These are phyloP conservation scores for Helicocarpus griseus DNA, from an alignment of 2,329 filamentous ascomycete species.

Conservation along the genomic window DNA sequence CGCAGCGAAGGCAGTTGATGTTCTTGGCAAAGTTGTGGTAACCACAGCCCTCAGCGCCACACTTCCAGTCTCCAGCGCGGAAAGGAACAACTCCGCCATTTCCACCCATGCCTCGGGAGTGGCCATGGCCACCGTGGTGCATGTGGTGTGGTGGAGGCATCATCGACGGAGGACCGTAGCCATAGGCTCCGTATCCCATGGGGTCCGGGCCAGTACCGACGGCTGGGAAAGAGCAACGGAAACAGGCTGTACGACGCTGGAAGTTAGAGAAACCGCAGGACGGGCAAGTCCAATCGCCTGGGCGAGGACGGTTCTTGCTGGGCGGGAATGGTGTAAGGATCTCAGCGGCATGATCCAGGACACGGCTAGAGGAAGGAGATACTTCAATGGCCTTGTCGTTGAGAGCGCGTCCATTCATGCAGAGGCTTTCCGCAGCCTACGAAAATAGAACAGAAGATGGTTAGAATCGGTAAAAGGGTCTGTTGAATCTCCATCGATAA, in stretches of 20 bases:
- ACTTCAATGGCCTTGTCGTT: slow-evolving; percentile 99
- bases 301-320: slow-evolving; percentile 94
- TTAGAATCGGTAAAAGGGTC: slow-evolving; percentile 10
- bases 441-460: slow-evolving; percentile 7
- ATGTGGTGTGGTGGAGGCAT: slow-evolving; percentile 71
- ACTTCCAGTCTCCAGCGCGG: slow-evolving; percentile 98
- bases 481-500: slow-evolving; percentile 4
- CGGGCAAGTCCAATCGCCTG: slow-evolving; percentile 97
- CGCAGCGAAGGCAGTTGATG: slow-evolving; percentile 91
- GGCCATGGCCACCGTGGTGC: slow-evolving; percentile 48
- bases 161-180: slow-evolving; percentile 60
- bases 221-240: slow-evolving; percentile 98
- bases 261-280: slow-evolving; percentile 99
- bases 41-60: slow-evolving; percentile 89
- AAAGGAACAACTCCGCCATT: slow-evolving; percentile 84
- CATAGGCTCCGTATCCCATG: slow-evolving; percentile 56
- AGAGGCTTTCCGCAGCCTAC: slow-evolving; percentile 93
- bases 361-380: slow-evolving; percentile 91
- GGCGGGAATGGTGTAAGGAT: slow-evolving; percentile 96
- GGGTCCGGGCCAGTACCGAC: slow-evolving; percentile 71
- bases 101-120: slow-evolving; percentile 57
- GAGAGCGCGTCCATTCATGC: slow-evolving; percentile 96
- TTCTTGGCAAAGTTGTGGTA: slow-evolving; percentile 99
- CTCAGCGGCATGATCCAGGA: slow-evolving; percentile 88
- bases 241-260: slow-evolving; percentile 94